A percentile compares a stretch with the other conserved stretches of the same genome.
phyloP scores from a whole-genome alignment of 2,329 filamentous ascomycete genomes.

The Clonostachys chloroleuca region DNA sequence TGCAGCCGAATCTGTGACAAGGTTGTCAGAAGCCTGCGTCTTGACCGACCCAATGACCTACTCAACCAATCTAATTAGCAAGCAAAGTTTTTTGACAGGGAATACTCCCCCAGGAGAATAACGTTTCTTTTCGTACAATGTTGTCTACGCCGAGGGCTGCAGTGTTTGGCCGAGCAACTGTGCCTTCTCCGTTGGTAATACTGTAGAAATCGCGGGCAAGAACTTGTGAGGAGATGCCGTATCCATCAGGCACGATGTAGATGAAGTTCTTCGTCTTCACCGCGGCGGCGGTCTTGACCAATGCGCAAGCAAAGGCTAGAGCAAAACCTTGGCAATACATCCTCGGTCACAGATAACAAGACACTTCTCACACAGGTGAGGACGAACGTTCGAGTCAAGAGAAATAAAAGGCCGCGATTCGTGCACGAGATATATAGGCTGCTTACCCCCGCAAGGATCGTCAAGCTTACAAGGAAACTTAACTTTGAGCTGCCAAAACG shows the following conservation, averaged over 20 bases:
- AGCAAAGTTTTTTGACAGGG: background rate
- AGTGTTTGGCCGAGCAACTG: constrained; percentile 8
- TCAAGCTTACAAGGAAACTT: no score
- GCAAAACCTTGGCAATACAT: no score
- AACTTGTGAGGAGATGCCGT: constrained; percentile 19
- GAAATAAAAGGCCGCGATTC: no score
- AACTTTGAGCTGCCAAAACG: no score
- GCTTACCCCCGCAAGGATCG: no score
- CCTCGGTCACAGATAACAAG: no score
- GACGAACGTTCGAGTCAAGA: no score
- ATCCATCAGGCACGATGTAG: constrained; percentile 23
- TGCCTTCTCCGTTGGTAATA: constrained; percentile 8
- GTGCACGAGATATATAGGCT: no score
- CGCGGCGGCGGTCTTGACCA: background rate
- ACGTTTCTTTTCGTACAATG: constrained; percentile 7
- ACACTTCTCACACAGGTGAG: no score
- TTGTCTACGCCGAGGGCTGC: constrained; percentile 11
- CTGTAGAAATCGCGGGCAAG: constrained; percentile 15
- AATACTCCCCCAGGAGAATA: background rate
- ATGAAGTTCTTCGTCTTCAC: constrained; percentile 19
- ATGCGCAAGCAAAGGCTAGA: background rate
- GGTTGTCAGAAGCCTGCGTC: constrained; percentile 11
- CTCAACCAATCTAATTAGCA: background rate
- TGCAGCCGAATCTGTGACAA: constrained; percentile 15
- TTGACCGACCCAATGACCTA: constrained; percentile 11